A percentile compares a stretch with the other conserved stretches of the same genome.
These are phyloP conservation scores for Carallia brachiata DNA, from an alignment of 345 rosid genomes.

Conservation along the genomic window DNA sequence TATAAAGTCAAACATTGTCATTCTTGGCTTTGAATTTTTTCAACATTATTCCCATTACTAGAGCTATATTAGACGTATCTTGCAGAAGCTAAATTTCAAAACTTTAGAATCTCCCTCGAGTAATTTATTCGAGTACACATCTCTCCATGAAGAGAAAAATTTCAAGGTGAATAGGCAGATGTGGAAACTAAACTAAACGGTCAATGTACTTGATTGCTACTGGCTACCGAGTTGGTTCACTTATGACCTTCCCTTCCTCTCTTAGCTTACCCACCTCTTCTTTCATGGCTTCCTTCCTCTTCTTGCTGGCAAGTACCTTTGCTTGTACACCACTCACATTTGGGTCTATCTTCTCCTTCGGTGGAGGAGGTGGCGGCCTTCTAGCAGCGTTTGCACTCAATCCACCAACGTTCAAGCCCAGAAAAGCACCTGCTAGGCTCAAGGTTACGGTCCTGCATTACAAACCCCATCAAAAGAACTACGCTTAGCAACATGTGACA, in stretches of 20 bases:
- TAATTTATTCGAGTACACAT: too few species aligned
- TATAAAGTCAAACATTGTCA: neutral
- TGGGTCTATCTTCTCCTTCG: constrained; percentile 67
- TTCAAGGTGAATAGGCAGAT: too few species aligned
- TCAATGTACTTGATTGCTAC: too few species aligned
- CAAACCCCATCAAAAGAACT: neutral
- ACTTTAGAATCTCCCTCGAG: too few species aligned
- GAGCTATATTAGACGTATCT: too few species aligned
- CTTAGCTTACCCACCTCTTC: constrained; percentile 51
- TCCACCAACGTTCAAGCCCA: constrained; percentile 45
- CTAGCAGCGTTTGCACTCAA: constrained; percentile 49
- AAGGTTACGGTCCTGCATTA: constrained; percentile 39
- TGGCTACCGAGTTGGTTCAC: constrained; percentile 5
- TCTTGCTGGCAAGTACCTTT: constrained; percentile 80
- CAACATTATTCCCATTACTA: neutral
- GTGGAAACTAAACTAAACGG: too few species aligned
- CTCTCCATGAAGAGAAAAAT: too few species aligned
- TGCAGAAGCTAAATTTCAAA: too few species aligned
- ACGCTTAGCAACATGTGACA: neutral
- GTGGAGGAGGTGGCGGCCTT: constrained; percentile 63
- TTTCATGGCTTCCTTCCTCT: constrained; percentile 50
- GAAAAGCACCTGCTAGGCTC: constrained; percentile 41
- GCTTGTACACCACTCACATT: constrained; percentile 76
- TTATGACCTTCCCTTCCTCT: constrained; percentile 57
- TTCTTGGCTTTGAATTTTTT: neutral